Percentiles rank a stretch among this genome's conserved stretches.
phyloP scores from a whole-genome alignment of 1,284 basidiomycete species.

The Pseudozyma sp. region DNA sequence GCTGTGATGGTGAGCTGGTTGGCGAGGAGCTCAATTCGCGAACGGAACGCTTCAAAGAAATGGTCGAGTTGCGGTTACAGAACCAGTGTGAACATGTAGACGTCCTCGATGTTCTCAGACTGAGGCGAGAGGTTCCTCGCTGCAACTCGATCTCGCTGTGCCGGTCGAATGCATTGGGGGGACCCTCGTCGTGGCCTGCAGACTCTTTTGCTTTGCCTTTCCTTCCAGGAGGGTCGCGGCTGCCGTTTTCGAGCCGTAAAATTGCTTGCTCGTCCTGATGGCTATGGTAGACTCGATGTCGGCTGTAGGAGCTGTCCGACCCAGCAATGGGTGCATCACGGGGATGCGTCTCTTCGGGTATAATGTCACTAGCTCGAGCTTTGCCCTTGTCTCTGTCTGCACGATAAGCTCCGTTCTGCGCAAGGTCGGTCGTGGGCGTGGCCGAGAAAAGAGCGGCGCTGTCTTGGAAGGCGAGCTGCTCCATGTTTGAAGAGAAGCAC shows the following conservation, averaged over 20 bases:
- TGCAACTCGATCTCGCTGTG: too few relatives aligned
- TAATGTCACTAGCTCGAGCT: slow-evolving; percentile 16
- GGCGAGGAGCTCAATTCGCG: slow-evolving; percentile 37
- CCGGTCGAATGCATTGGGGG: too few relatives aligned
- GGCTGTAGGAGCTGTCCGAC: neutral
- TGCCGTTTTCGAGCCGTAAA: too few relatives aligned
- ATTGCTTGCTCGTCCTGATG: too few relatives aligned
- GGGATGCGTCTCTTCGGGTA: neutral
- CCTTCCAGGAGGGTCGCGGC: too few relatives aligned
- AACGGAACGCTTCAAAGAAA: slow-evolving; percentile 29
- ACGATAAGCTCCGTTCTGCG: neutral
- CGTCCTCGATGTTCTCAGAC: too few relatives aligned
- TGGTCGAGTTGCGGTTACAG: slow-evolving; percentile 4
- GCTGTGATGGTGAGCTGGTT: slow-evolving; percentile 23
- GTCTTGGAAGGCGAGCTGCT: slow-evolving; percentile 16
- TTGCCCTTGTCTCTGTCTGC: slow-evolving; percentile 29
- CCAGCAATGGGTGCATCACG: neutral
- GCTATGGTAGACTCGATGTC: too few relatives aligned
- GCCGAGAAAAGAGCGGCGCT: slow-evolving; percentile 3
- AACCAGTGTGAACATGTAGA: too few relatives aligned
- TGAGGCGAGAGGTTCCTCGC: too few relatives aligned
- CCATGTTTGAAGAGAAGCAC: slow-evolving; percentile 4
- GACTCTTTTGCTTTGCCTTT: too few relatives aligned
- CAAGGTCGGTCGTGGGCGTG: slow-evolving; percentile 4
- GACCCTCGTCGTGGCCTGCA: too few relatives aligned